Evolutionary conservation across 306 rosid species (phyloP), one percentile per base, ranked within the genome.

Genomic region (Cicer yamashitae): DNA sequence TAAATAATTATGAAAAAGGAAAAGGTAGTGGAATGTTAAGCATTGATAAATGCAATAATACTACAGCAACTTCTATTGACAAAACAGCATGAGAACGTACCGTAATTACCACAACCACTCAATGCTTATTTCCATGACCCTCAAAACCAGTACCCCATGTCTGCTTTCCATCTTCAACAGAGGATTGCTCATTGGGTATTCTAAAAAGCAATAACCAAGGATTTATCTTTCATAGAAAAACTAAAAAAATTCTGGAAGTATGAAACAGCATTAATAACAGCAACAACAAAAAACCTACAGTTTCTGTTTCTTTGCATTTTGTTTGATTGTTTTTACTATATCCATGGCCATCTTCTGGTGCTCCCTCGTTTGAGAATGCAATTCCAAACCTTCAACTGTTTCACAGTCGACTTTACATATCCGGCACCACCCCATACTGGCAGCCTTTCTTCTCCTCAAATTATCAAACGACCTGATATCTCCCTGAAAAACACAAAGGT

Each of bases 311-410:
- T 89, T 96, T 1, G 93, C 96, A 81, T 89, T 92, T 76, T 90
- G 96, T 85, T 96, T 96, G 88, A 96, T 96, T 81, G 77, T 82
- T 82, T 85, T 82, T 54, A 96, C 99, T 75, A 96, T 88, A 84
- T 96, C 98, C 96, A 96, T 89, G 39, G 98, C 92, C 91, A 82
- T 84, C 84, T 80, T 88, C 85, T 96, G 99, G 86, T 96, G 99
- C 81, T 92, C 99, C 84, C 87, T 87, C 68, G 91, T 92, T 83
- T 96, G 99, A 61, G 99, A 90, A 86, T 96, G 99, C 82, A 90
- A 74, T 60, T 96, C 98, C 89, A 96, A 82, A 81, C 97, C 98
- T 86, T 90, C 99, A 75, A 92, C 96, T 44, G 98, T 88, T 82
- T 92, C 97, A 46, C 99, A 96, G 81, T 92, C 97, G 75, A 92